These are phyloP conservation scores for Linderniella brevidens DNA, from an alignment of 257 asterid species.

Conservation along the genomic window DNA sequence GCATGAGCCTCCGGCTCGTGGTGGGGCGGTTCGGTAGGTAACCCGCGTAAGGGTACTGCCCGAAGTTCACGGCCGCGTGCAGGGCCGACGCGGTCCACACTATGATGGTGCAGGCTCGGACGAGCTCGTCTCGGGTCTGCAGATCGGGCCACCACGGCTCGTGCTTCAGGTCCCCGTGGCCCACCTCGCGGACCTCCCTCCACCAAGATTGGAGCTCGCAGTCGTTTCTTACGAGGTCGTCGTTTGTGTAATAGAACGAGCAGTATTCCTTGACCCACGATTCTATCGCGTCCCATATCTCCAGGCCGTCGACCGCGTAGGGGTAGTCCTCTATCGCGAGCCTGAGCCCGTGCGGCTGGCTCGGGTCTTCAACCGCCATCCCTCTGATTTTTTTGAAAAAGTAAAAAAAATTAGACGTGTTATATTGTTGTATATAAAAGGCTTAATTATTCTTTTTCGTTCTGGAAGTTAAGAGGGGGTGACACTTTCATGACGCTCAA, in stretches of 20 bases:
- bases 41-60: constrained; percentile 69
- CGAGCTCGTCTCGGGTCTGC: constrained; percentile 33
- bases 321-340: constrained; percentile 70
- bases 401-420: not conserved
- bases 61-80: constrained; percentile 74
- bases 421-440: not conserved
- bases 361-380: constrained; percentile 43
- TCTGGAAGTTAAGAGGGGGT: not conserved
- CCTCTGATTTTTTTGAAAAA: constrained; percentile 31
- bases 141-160: constrained; percentile 65
- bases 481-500: no score
- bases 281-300: constrained; percentile 55
- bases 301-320: constrained; percentile 69
- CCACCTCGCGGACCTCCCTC: constrained; percentile 51
- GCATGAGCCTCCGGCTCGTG: constrained; percentile 56
- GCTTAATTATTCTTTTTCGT: not conserved
- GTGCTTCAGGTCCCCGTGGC: constrained; percentile 58
- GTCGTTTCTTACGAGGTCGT: constrained; percentile 23
- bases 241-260: constrained; percentile 30
- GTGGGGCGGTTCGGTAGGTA: constrained; percentile 76
- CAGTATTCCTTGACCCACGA: constrained; percentile 55
- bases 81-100: constrained; percentile 80
- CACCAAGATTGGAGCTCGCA: constrained; percentile 69
- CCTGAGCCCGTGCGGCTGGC: constrained; percentile 34
- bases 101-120: constrained; percentile 39